Base-by-base conservation (phyloP, 2,329 filamentous ascomycete species). In the Pyrenochaeta sp. region DNA sequence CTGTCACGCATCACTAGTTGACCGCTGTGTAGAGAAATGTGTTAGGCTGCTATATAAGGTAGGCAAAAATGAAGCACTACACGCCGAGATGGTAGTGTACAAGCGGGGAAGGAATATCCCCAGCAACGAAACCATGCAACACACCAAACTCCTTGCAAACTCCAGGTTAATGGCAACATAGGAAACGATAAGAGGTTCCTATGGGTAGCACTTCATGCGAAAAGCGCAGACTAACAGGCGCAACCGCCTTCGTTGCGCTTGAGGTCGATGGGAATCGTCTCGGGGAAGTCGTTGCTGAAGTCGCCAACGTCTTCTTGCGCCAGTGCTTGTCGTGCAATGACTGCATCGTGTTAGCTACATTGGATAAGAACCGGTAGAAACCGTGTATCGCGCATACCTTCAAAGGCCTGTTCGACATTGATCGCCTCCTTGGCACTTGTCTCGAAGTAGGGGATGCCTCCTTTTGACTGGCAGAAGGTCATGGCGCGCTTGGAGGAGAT, bases 381-480 rank as follows among this genome's bases (percentile, higher is more conserved):
- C 10, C 12, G 2, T 22, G 22, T 22, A 19, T 27, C 15, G 8
- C 30, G 44, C 75, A 67, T 74, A 87, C 85, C 84, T 75, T 88
- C 85, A 67, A 92, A 92, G 45, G 90, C 90, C 75, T 91, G 93
- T 80, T 99, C 95, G 43, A 99, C 95, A 75, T 99, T 99, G 81
- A 97, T 91, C 59, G 94, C 95, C 80, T 99, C 95, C 84, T 99
- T 99, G 60, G 95, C 95, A 80, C 93, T 97, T 19, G 95, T 99
- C 87, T 99, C 95, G 74, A 99, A 99, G 81, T 99, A 99, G 19
- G 95, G 95, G 66, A 99, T 97, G 59, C 92, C 92, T 47, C 94
- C 94, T 81, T 98, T 97, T 56, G 92, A 96, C 79, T 97, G 93
- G 80, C 95, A 99, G 79, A 97, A 99, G 13, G 94, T 93, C 88